phyloP scores from a whole-genome alignment of 495 filamentous ascomycete species.

The Penicillium parvum region DNA sequence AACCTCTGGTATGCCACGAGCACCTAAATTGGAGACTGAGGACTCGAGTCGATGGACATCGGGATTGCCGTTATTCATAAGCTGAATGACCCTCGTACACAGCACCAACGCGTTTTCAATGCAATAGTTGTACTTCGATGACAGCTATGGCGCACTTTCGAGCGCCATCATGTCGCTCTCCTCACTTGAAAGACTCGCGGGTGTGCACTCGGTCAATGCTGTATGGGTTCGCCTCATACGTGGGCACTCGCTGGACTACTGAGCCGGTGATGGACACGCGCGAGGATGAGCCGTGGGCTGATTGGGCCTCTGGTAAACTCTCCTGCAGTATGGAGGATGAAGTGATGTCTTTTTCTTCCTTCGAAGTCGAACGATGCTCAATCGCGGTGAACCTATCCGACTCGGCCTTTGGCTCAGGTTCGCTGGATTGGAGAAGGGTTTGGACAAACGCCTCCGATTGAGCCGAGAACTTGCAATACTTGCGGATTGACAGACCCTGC shows the following conservation, averaged over 20 bases:
- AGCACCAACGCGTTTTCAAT: too few relatives aligned
- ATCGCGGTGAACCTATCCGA: background rate
- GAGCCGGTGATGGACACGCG: slow-evolving; percentile 17
- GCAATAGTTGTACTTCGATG: too few relatives aligned
- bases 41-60: too few relatives aligned
- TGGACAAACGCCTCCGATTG: slow-evolving; percentile 32
- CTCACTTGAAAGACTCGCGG: slow-evolving; percentile 24
- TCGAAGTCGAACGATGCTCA: slow-evolving; percentile 3
- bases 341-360: slow-evolving; percentile 5
- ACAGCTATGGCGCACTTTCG: too few relatives aligned
- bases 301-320: slow-evolving; percentile 1
- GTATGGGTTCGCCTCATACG: slow-evolving; percentile 30
- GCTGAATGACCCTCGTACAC: too few relatives aligned
- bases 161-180: background rate
- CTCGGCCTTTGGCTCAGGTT: background rate
- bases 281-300: slow-evolving; percentile 11
- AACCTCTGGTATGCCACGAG: too few relatives aligned
- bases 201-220: slow-evolving; percentile 30
- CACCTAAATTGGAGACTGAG: too few relatives aligned
- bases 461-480: slow-evolving; percentile 64
- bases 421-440: slow-evolving; percentile 10
- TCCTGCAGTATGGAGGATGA: slow-evolving; percentile 10
- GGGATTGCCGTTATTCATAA: too few relatives aligned
- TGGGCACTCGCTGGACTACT: slow-evolving; percentile 15
- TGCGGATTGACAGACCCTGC: slow-evolving; percentile 58